Evolutionary conservation across 2,329 filamentous ascomycete species (phyloP).

Genomic region (Epicoccum nigrum): DNA sequence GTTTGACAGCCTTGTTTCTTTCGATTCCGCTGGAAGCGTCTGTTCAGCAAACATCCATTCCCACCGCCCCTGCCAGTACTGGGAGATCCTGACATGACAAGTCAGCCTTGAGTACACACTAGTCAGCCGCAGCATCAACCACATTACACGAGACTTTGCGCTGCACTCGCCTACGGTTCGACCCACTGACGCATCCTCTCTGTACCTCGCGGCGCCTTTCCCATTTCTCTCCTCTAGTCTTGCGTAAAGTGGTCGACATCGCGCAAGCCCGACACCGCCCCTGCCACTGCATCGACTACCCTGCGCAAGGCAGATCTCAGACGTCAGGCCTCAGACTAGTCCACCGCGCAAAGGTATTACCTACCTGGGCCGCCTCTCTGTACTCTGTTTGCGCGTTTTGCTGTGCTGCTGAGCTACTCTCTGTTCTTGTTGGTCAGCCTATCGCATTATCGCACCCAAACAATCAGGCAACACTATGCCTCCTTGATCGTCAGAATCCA

Average conservation of each 20-base stretch:
- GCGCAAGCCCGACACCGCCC: slow-evolving; percentile 41
- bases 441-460: slow-evolving; percentile 25
- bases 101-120: slow-evolving; percentile 46
- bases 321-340: slow-evolving; percentile 34
- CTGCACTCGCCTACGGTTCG: slow-evolving; percentile 32
- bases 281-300: slow-evolving; percentile 36
- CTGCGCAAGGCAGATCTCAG: slow-evolving; percentile 43
- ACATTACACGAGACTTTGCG: slow-evolving; percentile 28
- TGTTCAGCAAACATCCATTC: slow-evolving; percentile 39
- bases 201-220: slow-evolving; percentile 32
- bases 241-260: slow-evolving; percentile 34
- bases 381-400: slow-evolving; percentile 19
- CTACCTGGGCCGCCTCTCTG: slow-evolving; percentile 24
- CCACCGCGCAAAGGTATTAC: slow-evolving; percentile 32
- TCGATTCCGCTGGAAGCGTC: slow-evolving; percentile 23
- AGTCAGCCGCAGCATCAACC: slow-evolving; percentile 23
- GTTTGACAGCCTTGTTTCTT: slow-evolving; percentile 25
- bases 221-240: slow-evolving; percentile 27
- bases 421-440: slow-evolving; percentile 18
- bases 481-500: slow-evolving; percentile 31
- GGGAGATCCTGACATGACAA: slow-evolving; percentile 28
- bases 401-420: slow-evolving; percentile 24
- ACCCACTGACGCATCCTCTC: slow-evolving; percentile 22
- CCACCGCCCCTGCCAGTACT: slow-evolving; percentile 29
- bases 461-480: slow-evolving; percentile 44